Base-by-base conservation (phyloP, 306 rosid species). In the Dryas alaskensis region DNA sequence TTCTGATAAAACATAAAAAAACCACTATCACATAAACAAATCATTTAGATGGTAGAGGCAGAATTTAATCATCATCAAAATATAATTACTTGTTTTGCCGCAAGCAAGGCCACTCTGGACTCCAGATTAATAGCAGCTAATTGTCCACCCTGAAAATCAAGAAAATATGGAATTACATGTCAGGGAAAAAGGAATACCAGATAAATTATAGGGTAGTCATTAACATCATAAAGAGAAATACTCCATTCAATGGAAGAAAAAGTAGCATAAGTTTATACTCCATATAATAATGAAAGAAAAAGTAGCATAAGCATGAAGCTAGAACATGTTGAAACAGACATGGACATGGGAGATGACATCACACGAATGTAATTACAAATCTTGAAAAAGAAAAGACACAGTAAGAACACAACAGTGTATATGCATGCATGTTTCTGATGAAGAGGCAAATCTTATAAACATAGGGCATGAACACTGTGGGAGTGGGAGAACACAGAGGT, bases 31-130 rank as follows among this genome's bases (percentile, higher is more conserved):
- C 75, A 64, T 4, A 76, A 66, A 53, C 60, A 46, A 61, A 49
- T 48, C 13, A 25, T 31, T 31, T 46, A 48, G 27, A 59, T 8
- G 31, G 7, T 37, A 52, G 17, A 14, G 9, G n/a, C 57, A 27
- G 58, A 53, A 70, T 31, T 52, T 60, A 77, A 49, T 43, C 43
- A 53, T 39, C 22, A 17, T 17, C 17, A 49, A 22, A 2, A 50
- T 16, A 57, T 13, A 67, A 13, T 80, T 74, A 93, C 97, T 93
- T 91, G 90, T 85, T 84, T 89, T 70, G 98, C 98, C 47, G 88
- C 96, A 71, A 93, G 96, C 86, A 93, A 80, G 75, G 97, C 98
- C 16, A 86, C 90, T 87, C 90, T 78, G 61, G 98, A 86, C 80
- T 93, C 98, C 31, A 93, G 79, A 85, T 91, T 91, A 73, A 88